phyloP scores from a whole-genome alignment of 768 basidiomycete genomes.

The Galerina sulciceps region DNA sequence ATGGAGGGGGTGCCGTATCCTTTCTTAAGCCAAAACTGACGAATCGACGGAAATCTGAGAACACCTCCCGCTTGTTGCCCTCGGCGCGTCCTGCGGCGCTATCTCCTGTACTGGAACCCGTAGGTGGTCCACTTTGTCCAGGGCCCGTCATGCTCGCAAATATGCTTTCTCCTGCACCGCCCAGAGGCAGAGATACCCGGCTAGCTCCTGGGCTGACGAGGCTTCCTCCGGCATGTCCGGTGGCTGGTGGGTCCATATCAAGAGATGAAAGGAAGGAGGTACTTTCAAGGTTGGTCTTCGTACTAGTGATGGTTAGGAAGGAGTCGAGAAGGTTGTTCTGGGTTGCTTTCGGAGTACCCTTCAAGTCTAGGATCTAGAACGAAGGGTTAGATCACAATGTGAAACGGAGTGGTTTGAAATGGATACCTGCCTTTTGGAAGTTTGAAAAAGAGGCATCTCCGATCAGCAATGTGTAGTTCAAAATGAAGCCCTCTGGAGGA shows the following conservation, averaged over 20 bases:
- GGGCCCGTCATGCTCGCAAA: constrained; percentile 68
- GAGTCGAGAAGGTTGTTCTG: constrained; percentile 91
- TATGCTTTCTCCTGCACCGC: constrained; percentile 53
- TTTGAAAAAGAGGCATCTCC: constrained; percentile 95
- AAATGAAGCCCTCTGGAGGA: constrained; percentile 91
- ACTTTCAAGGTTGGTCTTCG: constrained; percentile 83
- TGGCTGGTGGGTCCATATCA: constrained; percentile 89
- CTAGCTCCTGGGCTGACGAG: constrained; percentile 71
- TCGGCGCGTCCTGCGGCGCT: constrained; percentile 38
- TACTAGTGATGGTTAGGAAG: constrained; percentile 93
- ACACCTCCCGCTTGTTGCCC: constrained; percentile 74
- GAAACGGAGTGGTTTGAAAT: neutral
- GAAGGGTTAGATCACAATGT: neutral
- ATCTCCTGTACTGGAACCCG: constrained; percentile 56
- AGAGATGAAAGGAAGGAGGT: constrained; percentile 92
- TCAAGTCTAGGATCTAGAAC: constrained; percentile 86
- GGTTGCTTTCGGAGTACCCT: constrained; percentile 84
- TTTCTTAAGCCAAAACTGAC: constrained; percentile 88
- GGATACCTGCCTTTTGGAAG: constrained; percentile 84
- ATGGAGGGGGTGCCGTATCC: constrained; percentile 45
- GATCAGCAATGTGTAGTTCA: constrained; percentile 94
- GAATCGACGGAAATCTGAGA: constrained; percentile 87
- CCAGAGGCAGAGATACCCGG: constrained; percentile 57
- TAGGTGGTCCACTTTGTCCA: constrained; percentile 59
- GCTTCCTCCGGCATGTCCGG: constrained; percentile 50